Evolutionary conservation across 441 rosid genomes (phyloP), one percentile per base, ranked within the genome.

Genomic region (Codiaeum variegatum): DNA sequence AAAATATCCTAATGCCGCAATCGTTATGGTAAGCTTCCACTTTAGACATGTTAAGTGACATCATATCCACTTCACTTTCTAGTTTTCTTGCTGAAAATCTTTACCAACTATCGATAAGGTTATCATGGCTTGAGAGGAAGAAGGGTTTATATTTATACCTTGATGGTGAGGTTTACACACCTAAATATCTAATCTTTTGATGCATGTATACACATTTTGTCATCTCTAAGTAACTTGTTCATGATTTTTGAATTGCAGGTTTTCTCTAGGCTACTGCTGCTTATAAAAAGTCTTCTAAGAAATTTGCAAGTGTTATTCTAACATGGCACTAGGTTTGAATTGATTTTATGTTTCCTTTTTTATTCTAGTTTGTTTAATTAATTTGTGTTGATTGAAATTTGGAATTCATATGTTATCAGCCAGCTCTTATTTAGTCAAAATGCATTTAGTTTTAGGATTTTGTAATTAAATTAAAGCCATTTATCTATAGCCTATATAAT

Each of bases 41-140:
- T n/a, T n/a, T n/a, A n/a, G n/a, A n/a, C n/a, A n/a, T n/a, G n/a
- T n/a, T n/a, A n/a, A n/a, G n/a, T n/a, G n/a, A n/a, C n/a, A n/a
- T n/a, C n/a, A n/a, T n/a, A n/a, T n/a, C n/a, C n/a, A n/a, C 15
- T 69, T 74, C 40, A 36, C 19, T 62, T 26, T 56, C 24, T 70
- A 19, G n/a, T 15, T 49, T 52, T 51, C 44, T 73, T 67, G 58
- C 52, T 67, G 54, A 71, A 59, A 54, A 68, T 49, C 66, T 52
- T 62, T 70, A 49, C 32, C 5, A 66, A 67, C 11, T 85, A 51
- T 73, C n/a, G 54, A 36, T 81, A 95, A 97, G 98, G 97, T 70
- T 92, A 97, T 75, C 99, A 95, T 80, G 96, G 90, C 60, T 83
- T 95, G 83, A 87, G 99, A 82, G 99, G 96, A 73, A 92, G 99